Evolutionary conservation across 2,329 filamentous ascomycete genomes (phyloP).

Genomic region (Penicillium sumatraense): DNA sequence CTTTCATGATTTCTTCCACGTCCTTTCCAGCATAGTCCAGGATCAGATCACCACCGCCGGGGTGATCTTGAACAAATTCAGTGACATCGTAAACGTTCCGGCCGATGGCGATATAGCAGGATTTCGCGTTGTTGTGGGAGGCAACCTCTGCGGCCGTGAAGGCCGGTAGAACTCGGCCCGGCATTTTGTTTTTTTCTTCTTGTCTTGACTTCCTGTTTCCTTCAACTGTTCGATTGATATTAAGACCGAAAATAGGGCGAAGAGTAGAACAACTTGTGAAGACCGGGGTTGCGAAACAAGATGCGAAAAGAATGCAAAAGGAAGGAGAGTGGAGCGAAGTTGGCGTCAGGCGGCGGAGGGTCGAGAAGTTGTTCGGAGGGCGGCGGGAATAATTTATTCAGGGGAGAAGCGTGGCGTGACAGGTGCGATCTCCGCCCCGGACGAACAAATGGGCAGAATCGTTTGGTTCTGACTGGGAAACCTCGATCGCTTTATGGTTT

Average conservation of each 20-base stretch:
- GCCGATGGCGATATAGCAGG: slow-evolving; percentile 91
- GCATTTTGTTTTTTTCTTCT: slow-evolving; percentile 60
- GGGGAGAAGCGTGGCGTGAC: slow-evolving; percentile 30
- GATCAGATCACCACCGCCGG: slow-evolving; percentile 85
- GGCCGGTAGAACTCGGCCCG: slow-evolving; percentile 78
- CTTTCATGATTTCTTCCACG: slow-evolving; percentile 78
- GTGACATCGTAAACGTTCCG: slow-evolving; percentile 94
- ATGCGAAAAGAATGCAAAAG: neutral
- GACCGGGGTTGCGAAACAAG: no score
- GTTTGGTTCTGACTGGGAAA: neutral
- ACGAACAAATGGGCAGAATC: slow-evolving; percentile 7
- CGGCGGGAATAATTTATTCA: slow-evolving; percentile 20
- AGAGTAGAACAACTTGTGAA: no score
- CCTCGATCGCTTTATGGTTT: neutral
- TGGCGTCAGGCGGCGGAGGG: neutral
- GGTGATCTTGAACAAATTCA: slow-evolving; percentile 86
- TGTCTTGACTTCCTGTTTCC: neutral
- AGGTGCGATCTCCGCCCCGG: slow-evolving; percentile 23
- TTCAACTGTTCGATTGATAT: neutral
- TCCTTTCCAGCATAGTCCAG: slow-evolving; percentile 91
- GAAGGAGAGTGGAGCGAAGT: neutral
- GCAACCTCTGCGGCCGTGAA: slow-evolving; percentile 81
- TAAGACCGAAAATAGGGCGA: neutral
- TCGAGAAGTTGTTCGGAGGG: slow-evolving; percentile 3
- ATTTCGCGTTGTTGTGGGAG: slow-evolving; percentile 76